A percentile compares a stretch with the other conserved stretches of the same genome.
These are phyloP conservation scores for Beta vulgaris DNA, from an alignment of 148 eudicot genomes.

Conservation along the genomic window DNA sequence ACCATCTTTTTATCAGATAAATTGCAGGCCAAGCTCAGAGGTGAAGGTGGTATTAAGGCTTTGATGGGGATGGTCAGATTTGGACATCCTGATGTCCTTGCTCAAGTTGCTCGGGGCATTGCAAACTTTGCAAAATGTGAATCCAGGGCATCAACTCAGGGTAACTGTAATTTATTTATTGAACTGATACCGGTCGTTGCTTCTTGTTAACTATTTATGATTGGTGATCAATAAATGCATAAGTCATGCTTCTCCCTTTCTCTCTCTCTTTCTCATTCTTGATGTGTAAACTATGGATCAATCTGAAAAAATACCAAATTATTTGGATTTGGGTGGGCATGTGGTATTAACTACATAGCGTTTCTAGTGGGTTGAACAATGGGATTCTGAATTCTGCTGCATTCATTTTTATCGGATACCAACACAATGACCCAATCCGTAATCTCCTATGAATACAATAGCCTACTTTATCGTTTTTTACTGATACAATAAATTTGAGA, in stretches of 20 bases:
- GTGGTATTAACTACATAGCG: not conserved
- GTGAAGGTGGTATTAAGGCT: conserved; percentile 87
- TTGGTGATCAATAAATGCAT: not conserved
- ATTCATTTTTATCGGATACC: not conserved
- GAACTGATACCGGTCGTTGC: not conserved
- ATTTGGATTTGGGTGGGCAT: not conserved
- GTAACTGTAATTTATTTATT: conserved; percentile 28
- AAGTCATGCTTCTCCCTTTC: not conserved
- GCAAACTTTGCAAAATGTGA: conserved; percentile 97
- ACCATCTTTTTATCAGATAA: conserved; percentile 47
- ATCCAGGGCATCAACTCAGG: conserved; percentile 80
- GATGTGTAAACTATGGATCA: not conserved
- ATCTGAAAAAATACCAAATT: not conserved
- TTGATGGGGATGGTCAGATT: conserved; percentile 85
- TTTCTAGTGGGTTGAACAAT: not conserved
- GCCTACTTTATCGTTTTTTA: not conserved
- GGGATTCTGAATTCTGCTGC: not conserved
- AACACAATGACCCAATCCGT: not conserved
- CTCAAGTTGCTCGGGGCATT: conserved; percentile 97
- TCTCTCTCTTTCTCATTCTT: not conserved
- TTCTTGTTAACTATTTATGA: conserved; percentile 4
- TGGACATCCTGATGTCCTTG: conserved; percentile 87
- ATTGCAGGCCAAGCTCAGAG: conserved; percentile 69
- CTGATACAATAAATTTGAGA: not conserved
- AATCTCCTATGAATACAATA: not conserved